phyloP scores from a whole-genome alignment of 805 yeast species.

The Sugiyamaella smithiae region DNA sequence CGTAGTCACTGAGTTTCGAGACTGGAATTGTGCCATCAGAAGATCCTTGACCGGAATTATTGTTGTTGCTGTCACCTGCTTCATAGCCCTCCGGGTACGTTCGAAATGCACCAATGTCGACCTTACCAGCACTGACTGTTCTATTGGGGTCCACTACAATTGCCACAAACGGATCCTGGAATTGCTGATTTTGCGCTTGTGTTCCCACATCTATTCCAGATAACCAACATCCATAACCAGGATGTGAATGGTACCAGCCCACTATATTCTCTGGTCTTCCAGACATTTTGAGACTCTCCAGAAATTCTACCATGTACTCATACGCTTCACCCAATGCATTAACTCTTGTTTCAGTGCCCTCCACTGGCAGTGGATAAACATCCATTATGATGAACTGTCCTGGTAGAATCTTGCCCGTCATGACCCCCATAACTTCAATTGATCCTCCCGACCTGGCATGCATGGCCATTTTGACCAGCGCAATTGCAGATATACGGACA shows the following conservation, averaged over 20 bases:
- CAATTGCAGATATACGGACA: slow-evolving; percentile 65
- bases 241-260: slow-evolving; percentile 98
- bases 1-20: slow-evolving; percentile 60
- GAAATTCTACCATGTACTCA: slow-evolving; percentile 88
- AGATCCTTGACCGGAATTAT: neutral
- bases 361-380: slow-evolving; percentile 84
- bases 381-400: slow-evolving; percentile 59
- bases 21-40: slow-evolving; percentile 39
- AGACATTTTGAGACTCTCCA: slow-evolving; percentile 51
- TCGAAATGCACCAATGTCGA: slow-evolving; percentile 87
- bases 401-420: slow-evolving; percentile 68
- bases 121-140: slow-evolving; percentile 57
- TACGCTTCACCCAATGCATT: slow-evolving; percentile 93
- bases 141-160: slow-evolving; percentile 82
- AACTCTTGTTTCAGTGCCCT: slow-evolving; percentile 93
- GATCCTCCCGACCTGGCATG: slow-evolving; percentile 85
- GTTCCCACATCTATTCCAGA: slow-evolving; percentile 92
- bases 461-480: slow-evolving; percentile 67
- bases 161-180: slow-evolving; percentile 90
- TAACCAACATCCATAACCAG: slow-evolving; percentile 96
- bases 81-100: slow-evolving; percentile 48
- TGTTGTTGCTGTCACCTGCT: neutral
- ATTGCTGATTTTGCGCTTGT: slow-evolving; percentile 77
- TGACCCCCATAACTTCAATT: slow-evolving; percentile 93
- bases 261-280: slow-evolving; percentile 69